These are phyloP conservation scores for Trichomonascaceae sp. DNA, from an alignment of 1,139 yeast species.

Conservation along the genomic window DNA sequence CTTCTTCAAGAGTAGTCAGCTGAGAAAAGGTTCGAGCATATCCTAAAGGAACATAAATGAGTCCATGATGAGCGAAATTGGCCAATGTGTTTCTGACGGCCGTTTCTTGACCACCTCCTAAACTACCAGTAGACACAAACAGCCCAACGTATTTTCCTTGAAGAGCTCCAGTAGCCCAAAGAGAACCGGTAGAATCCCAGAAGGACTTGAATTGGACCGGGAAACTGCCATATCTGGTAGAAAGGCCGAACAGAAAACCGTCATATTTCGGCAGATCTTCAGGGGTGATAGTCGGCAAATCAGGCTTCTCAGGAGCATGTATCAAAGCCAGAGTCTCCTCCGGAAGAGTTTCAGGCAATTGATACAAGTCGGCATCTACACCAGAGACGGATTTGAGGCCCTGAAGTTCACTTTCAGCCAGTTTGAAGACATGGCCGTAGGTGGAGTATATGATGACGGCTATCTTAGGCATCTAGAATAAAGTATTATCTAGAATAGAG, in stretches of 20 bases:
- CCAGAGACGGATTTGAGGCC: constrained; percentile 57
- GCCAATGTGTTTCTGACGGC: constrained; percentile 63
- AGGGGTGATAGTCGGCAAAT: constrained; percentile 61
- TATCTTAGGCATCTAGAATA: constrained; percentile 40
- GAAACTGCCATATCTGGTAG: constrained; percentile 77
- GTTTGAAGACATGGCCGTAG: constrained; percentile 67
- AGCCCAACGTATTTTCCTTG: constrained; percentile 72
- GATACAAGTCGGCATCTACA: constrained; percentile 41
- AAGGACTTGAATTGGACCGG: constrained; percentile 79
- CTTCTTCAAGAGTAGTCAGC: constrained; percentile 56
- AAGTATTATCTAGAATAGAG: no score
- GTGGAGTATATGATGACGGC: constrained; percentile 75
- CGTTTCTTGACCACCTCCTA: constrained; percentile 80
- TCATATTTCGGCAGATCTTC: constrained; percentile 61
- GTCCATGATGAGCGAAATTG: constrained; percentile 70
- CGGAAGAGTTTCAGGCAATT: constrained; percentile 72
- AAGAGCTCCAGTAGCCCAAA: constrained; percentile 74
- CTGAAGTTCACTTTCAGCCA: constrained; percentile 63
- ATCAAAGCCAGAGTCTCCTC: constrained; percentile 53
- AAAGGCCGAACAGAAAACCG: constrained; percentile 73
- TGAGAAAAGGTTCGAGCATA: constrained; percentile 57
- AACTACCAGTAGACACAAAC: constrained; percentile 73
- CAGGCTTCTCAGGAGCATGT: constrained; percentile 65
- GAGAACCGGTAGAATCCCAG: constrained; percentile 77
- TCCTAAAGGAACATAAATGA: constrained; percentile 75